Evolutionary conservation across 805 yeast species (phyloP).

Genomic region (Pichia rugopelliculosa): DNA sequence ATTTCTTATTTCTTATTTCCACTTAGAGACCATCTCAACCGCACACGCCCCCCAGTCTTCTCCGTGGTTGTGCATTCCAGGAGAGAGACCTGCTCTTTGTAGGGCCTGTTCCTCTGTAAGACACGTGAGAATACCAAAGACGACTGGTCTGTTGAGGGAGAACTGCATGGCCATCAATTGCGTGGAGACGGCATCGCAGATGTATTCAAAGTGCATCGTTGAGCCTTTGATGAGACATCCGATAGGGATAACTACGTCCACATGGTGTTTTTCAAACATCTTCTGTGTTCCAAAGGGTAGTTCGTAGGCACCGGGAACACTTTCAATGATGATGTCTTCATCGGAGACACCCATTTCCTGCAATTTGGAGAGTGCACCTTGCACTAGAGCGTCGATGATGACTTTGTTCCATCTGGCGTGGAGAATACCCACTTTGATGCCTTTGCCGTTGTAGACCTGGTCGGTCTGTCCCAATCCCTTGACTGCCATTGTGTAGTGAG

Average conservation of each 20-base stretch:
- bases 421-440: constrained; percentile 55
- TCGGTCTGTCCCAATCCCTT: constrained; percentile 67
- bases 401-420: constrained; percentile 93
- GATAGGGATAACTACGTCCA: constrained; percentile 87
- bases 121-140: constrained; percentile 91
- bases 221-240: constrained; percentile 94
- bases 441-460: constrained; percentile 36
- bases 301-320: constrained; percentile 95
- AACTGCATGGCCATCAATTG: constrained; percentile 80
- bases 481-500: constrained; percentile 49
- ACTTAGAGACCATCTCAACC: constrained; percentile 78
- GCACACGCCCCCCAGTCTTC: constrained; percentile 99
- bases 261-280: constrained; percentile 39
- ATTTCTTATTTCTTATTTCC: constrained; percentile 7
- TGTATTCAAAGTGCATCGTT: constrained; percentile 97
- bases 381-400: constrained; percentile 71
- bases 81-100: constrained; percentile 77
- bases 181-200: constrained; percentile 81
- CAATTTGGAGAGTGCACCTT: constrained; percentile 64
- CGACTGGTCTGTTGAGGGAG: constrained; percentile 65
- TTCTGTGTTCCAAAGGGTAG: constrained; percentile 74
- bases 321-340: constrained; percentile 69
- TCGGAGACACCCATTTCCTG: constrained; percentile 60
- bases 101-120: constrained; percentile 91
- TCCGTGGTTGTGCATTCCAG: constrained; percentile 90